Base-by-base conservation (phyloP, 495 filamentous ascomycete genomes). In the Acidiella bohemica region DNA sequence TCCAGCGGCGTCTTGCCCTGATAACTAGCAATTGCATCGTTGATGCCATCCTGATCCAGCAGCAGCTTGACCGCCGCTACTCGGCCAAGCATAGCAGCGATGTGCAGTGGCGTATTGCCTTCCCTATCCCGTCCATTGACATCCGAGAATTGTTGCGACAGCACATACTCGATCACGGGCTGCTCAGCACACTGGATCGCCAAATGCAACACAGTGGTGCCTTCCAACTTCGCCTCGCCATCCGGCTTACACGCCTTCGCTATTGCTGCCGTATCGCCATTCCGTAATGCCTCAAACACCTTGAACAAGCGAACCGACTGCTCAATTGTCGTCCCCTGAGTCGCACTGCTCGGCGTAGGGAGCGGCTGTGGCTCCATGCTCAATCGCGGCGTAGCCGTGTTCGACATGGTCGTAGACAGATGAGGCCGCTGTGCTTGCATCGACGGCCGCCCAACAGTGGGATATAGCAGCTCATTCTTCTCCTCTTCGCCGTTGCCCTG, bases 181-280 rank as follows among this genome's bases (percentile, higher is more conserved):
- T 80, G 71, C 53, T 96, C 87, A 13, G 92, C 92, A 53, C 90
- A 97, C 57, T 96, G 90, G n/a, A 95, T 82, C 19, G 90, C 87
- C 36, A 97, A 66, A 59, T 96, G 92, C 12, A 97, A 68, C 28
- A 94, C 76, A 0, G 82, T 44, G 1, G 86, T 90, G 27, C 87
- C 84, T 29, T 85, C 81, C 13, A 87, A 44, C 7, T 63, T 59
- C 4, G 13, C n/a, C 10, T 43, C 38, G 6, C 27, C 50, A 31
- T 47, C 44, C 1, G 51, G 51, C 41, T 79, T 78, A 45, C 94
- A 81, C 7, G 83, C 86, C 53, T 80, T 85, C 19, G 81, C 80
- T 53, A 97, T 95, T 3, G 84, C 83, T 16, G 75, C 80, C 1
- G 83, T 90, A 49, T 97, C 86, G 11, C 90, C 90, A 54, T 73